A percentile compares a stretch with the other conserved stretches of the same genome.
Conservation (phyloP, 2,329 filamentous ascomycete species). For the Arthroderma sp. region DNA sequence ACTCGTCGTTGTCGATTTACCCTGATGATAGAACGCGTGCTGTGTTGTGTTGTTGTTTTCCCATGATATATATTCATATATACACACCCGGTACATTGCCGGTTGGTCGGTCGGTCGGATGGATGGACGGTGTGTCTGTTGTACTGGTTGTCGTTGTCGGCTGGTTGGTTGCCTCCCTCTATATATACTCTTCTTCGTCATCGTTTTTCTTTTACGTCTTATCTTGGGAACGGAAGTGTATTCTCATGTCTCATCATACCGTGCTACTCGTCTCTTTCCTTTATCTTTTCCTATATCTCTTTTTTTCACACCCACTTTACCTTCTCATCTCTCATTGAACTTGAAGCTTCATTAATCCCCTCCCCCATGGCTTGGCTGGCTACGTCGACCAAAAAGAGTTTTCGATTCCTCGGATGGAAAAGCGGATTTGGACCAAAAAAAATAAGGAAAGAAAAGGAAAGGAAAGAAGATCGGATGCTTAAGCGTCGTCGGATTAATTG, state of each 20-base stretch:
- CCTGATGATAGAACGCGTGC: conserved; percentile 2
- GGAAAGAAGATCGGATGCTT: not conserved
- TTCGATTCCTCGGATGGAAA: not conserved
- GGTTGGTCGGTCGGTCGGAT: not conserved
- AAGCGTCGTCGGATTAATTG: not conserved
- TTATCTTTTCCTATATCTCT: not conserved
- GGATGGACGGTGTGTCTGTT: conserved; percentile 4
- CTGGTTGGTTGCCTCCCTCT: not conserved
- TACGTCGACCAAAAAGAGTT: not conserved
- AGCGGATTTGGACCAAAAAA: not conserved
- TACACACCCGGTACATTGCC: not conserved
- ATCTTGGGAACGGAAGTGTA: not conserved
- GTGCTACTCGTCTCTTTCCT: not conserved
- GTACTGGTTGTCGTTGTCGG: not conserved
- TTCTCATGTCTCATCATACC: not conserved
- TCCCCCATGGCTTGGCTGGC: not conserved
- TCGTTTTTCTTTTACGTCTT: not conserved
- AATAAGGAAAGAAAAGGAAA: not conserved
- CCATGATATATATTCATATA: not conserved
- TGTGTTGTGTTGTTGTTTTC: not conserved
- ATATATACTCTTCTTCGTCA: not conserved
- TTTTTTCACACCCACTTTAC: not conserved
- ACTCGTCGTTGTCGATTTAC: not conserved
- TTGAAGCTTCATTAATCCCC: not conserved
- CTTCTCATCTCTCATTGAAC: not conserved